Conservation (phyloP, 164 flowering plant genomes). For the Aristolochia contorta region DNA sequence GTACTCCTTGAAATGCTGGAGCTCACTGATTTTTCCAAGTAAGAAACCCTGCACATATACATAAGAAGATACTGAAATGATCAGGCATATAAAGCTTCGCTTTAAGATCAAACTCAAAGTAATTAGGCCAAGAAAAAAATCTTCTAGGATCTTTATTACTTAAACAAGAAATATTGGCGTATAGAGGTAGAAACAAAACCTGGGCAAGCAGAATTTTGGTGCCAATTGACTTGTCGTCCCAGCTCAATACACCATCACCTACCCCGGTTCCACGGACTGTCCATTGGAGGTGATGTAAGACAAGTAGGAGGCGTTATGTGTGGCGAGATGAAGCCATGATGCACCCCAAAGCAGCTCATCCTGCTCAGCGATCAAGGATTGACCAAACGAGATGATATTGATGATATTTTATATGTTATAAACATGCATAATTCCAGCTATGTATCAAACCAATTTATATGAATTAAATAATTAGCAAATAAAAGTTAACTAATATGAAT, state of each 20-base stretch:
- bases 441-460: background rate
- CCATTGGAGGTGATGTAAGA: constrained; percentile 73
- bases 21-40: constrained; percentile 31
- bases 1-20: constrained; percentile 56
- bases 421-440: background rate
- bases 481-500: background rate
- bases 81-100: background rate
- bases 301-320: constrained; percentile 41
- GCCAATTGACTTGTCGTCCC: constrained; percentile 85
- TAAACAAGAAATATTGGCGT: background rate
- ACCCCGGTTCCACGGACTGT: constrained; percentile 62
- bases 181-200: constrained; percentile 19
- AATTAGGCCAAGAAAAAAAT: background rate
- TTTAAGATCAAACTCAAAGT: background rate
- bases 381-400: constrained; percentile 71
- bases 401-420: constrained; percentile 40
- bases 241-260: constrained; percentile 69
- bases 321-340: constrained; percentile 74
- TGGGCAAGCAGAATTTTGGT: constrained; percentile 73
- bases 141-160: no score
- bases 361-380: constrained; percentile 88
- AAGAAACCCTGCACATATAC: constrained; percentile 38
- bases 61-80: no score
- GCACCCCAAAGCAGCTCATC: constrained; percentile 97
- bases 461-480: background rate